Conservation (phyloP, 441 rosid species). For the Croton laevigatus region DNA sequence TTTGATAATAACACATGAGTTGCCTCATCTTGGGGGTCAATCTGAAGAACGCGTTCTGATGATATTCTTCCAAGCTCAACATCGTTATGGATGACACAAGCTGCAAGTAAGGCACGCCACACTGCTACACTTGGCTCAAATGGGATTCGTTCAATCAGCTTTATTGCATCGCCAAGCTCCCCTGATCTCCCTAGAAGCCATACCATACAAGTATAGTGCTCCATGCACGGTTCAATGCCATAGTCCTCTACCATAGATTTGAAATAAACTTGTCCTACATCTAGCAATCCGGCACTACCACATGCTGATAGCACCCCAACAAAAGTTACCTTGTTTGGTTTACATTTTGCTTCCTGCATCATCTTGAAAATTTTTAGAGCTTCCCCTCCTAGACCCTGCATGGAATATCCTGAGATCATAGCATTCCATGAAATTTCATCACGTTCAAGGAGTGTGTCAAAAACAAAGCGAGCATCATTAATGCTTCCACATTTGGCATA, state of each 20-base stretch:
- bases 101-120: conserved; percentile 88
- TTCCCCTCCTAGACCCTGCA: conserved; percentile 57
- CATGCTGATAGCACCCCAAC: conserved; percentile 76
- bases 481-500: conserved; percentile 88
- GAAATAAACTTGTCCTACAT: conserved; percentile 59
- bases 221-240: conserved; percentile 67
- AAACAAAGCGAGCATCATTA: conserved; percentile 50
- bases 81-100: conserved; percentile 67
- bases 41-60: conserved; percentile 57
- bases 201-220: conserved; percentile 85
- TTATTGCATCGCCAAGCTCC: conserved; percentile 57
- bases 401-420: conserved; percentile 80
- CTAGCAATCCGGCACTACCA: conserved; percentile 67
- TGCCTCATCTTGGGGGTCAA: conserved; percentile 77
- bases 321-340: conserved; percentile 54
- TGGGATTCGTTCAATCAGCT: conserved; percentile 66
- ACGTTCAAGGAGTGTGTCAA: conserved; percentile 42
- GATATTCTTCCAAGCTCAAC: conserved; percentile 59
- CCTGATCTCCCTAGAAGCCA: conserved; percentile 81
- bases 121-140: conserved; percentile 60
- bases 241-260: conserved; percentile 64
- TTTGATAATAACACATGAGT: conserved; percentile 72
- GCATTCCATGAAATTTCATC: conserved; percentile 75
- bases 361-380: conserved; percentile 43
- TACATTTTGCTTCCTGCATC: conserved; percentile 50